A percentile compares a stretch with the other conserved stretches of the same genome.
Evolutionary conservation across 257 asterid genomes (phyloP).

Genomic region (Jacaranda copaia): DNA sequence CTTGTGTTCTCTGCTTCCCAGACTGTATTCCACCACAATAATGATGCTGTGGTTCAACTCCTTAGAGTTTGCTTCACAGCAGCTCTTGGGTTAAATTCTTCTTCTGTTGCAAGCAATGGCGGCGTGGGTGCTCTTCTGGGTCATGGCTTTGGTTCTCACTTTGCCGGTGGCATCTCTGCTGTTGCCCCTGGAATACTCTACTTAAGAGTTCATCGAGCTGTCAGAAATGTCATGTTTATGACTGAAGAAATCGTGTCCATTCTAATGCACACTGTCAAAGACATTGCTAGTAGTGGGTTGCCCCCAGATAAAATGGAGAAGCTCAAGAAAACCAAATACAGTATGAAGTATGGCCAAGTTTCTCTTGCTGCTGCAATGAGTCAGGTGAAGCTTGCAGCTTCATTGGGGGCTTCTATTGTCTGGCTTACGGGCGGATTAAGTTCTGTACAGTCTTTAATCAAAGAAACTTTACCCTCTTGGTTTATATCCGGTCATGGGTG

Average conservation of each 20-base stretch:
- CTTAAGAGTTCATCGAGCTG: slow-evolving; percentile 85
- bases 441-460: slow-evolving; percentile 68
- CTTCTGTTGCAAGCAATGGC: slow-evolving; percentile 62
- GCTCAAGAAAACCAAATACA: slow-evolving; percentile 64
- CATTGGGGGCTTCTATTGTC: slow-evolving; percentile 84
- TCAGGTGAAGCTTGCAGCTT: slow-evolving; percentile 83
- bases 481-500: slow-evolving; percentile 70
- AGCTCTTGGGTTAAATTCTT: slow-evolving; percentile 70
- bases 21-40: slow-evolving; percentile 85
- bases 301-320: slow-evolving; percentile 64
- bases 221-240: slow-evolving; percentile 72
- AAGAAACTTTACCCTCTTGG: slow-evolving; percentile 90
- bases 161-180: slow-evolving; percentile 71
- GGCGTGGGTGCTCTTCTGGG: slow-evolving; percentile 96
- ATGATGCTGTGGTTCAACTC: slow-evolving; percentile 90
- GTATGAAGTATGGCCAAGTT: slow-evolving; percentile 74
- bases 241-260: slow-evolving; percentile 81
- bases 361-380: slow-evolving; percentile 80
- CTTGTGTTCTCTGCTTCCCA: slow-evolving; percentile 85
- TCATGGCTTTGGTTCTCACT: slow-evolving; percentile 93
- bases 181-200: slow-evolving; percentile 96
- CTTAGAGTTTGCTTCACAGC: slow-evolving; percentile 83
- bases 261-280: slow-evolving; percentile 78
- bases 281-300: slow-evolving; percentile 62
- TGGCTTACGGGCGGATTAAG: slow-evolving; percentile 84